phyloP scores from a whole-genome alignment of 768 basidiomycete species.

The Phaeotremella skinneri region DNA sequence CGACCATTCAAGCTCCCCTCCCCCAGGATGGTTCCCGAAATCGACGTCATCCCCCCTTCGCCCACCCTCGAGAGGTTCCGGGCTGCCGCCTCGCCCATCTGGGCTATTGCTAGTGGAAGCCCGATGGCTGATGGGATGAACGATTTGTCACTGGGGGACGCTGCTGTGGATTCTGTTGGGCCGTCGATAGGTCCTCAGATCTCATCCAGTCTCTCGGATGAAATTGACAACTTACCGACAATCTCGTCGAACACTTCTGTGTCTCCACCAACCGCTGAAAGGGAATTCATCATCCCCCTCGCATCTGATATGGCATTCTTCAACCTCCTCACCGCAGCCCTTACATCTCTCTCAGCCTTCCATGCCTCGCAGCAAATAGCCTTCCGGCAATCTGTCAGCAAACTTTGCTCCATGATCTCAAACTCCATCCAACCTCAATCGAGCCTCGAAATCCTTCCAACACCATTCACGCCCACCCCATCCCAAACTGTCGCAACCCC shows the following conservation, averaged over 20 bases:
- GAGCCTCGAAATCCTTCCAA: constrained; percentile 16
- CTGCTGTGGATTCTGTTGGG: constrained; percentile 4
- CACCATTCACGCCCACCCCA: constrained; percentile 20
- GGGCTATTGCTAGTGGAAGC: constrained; percentile 43
- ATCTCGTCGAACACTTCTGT: neutral
- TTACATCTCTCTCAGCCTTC: constrained; percentile 58
- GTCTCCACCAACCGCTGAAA: constrained; percentile 44
- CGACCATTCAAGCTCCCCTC: constrained; percentile 3
- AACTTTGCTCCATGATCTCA: constrained; percentile 55
- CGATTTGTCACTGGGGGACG: constrained; percentile 29
- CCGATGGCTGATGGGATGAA: constrained; percentile 24
- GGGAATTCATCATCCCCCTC: constrained; percentile 73
- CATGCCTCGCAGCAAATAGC: constrained; percentile 56
- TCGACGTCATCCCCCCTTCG: constrained; percentile 34
- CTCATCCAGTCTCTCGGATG: constrained; percentile 2
- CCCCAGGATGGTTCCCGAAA: neutral
- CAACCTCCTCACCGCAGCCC: constrained; percentile 61
- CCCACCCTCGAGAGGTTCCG: constrained; percentile 33
- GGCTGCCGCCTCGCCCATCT: constrained; percentile 44
- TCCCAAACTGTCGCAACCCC: neutral
- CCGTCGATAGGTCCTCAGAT: neutral
- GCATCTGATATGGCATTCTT: constrained; percentile 79
- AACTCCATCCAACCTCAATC: constrained; percentile 37
- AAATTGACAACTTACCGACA: constrained; percentile 6
- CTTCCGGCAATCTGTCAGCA: constrained; percentile 57